These are phyloP conservation scores for Russula abietina DNA, from an alignment of 768 basidiomycete species.

Conservation along the genomic window DNA sequence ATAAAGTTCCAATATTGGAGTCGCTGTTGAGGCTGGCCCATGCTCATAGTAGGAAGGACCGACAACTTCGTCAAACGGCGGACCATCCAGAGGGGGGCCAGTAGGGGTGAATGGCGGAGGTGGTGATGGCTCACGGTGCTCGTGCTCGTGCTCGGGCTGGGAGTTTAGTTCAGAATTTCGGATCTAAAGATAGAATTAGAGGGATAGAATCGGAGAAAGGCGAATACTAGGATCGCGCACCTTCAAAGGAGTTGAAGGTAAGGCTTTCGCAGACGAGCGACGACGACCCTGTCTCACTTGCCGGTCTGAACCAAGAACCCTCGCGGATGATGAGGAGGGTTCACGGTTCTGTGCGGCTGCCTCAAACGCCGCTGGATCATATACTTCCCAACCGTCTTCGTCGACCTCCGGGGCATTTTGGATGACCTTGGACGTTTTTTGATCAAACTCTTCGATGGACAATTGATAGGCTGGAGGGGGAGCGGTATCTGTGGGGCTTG, in stretches of 20 bases:
- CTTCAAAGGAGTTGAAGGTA: constrained; percentile 7
- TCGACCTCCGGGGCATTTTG: constrained; percentile 12
- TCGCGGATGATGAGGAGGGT: constrained; percentile 13
- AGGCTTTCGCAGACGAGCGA: neutral
- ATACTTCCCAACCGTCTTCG: constrained; percentile 18
- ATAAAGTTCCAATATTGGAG: constrained; percentile 25
- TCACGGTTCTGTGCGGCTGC: constrained; percentile 8
- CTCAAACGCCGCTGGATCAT: constrained; percentile 18
- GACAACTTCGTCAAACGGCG: constrained; percentile 33
- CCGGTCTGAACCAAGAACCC: neutral
- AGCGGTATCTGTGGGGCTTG: neutral
- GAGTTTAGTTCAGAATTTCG: neutral
- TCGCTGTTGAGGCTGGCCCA: constrained; percentile 24
- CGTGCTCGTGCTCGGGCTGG: neutral
- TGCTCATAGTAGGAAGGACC: constrained; percentile 22
- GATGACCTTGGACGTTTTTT: constrained; percentile 11
- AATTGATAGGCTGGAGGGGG: constrained; percentile 23
- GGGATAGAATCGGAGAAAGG: neutral
- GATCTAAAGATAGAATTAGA: neutral
- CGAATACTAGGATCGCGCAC: constrained; percentile 3
- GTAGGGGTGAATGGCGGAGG: constrained; percentile 39
- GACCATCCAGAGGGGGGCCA: constrained; percentile 37
- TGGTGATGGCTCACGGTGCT: constrained; percentile 24
- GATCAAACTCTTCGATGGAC: constrained; percentile 18
- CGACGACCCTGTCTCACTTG: neutral